phyloP scores from a whole-genome alignment of 345 rosid genomes.

The Populus euphratica region DNA sequence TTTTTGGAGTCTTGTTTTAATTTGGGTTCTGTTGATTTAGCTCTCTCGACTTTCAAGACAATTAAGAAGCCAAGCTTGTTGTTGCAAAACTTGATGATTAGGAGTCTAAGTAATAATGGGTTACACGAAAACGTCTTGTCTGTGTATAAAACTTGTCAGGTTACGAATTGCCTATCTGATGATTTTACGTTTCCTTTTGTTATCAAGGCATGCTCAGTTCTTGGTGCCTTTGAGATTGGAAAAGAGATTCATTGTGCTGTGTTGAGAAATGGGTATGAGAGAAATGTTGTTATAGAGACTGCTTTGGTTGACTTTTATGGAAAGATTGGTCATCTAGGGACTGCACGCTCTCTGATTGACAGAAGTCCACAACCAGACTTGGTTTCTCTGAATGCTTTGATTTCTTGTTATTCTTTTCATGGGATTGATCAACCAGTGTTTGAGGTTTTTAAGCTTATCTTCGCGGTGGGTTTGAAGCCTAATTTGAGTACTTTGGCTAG shows the following conservation, averaged over 20 bases:
- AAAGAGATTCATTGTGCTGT: slow-evolving; percentile 41
- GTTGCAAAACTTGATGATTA: slow-evolving; percentile 39
- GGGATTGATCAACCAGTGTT: slow-evolving; percentile 7
- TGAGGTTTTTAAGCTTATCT: slow-evolving; percentile 9
- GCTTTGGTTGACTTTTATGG: slow-evolving; percentile 21
- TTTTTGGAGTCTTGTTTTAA: slow-evolving; percentile 38
- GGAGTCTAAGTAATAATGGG: slow-evolving; percentile 33
- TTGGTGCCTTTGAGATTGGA: slow-evolving; percentile 28
- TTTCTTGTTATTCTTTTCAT: slow-evolving; percentile 26
- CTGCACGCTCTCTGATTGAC: slow-evolving; percentile 16
- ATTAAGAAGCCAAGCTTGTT: slow-evolving; percentile 13
- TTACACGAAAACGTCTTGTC: slow-evolving; percentile 34
- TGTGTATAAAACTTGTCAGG: slow-evolving; percentile 29
- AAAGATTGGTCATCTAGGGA: slow-evolving; percentile 6
- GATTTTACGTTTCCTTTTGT: slow-evolving; percentile 43
- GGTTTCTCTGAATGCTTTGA: slow-evolving; percentile 27
- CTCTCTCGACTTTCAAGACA: slow-evolving; percentile 34
- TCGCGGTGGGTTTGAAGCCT: slow-evolving; percentile 17
- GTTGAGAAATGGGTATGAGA: slow-evolving; percentile 38
- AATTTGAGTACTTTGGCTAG: slow-evolving; percentile 25
- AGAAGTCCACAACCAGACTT: slow-evolving; percentile 27
- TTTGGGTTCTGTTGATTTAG: slow-evolving; percentile 29
- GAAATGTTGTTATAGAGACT: slow-evolving; percentile 34
- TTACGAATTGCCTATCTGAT: slow-evolving; percentile 31
- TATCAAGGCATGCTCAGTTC: slow-evolving; percentile 44